These are phyloP conservation scores for Lentinula sp. DNA, from an alignment of 768 basidiomycete genomes.

Conservation along the genomic window DNA sequence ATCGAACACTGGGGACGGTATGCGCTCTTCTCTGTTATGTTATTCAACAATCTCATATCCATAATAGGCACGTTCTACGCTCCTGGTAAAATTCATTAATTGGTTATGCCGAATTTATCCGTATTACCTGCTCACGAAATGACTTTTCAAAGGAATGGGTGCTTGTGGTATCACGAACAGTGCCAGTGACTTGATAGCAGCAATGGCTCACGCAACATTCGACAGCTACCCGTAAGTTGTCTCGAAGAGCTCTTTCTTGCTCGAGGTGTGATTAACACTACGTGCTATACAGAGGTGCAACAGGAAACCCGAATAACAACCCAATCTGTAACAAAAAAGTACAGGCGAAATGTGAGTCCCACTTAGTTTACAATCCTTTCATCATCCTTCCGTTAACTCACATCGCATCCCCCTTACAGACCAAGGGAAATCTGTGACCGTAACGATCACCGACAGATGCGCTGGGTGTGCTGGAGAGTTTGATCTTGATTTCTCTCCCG, in stretches of 20 bases:
- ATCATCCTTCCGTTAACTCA: neutral
- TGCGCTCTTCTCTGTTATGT: neutral
- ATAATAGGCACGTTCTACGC: neutral
- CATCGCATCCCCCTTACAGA: neutral
- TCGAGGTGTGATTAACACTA: neutral
- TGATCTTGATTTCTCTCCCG: slow-evolving; percentile 8
- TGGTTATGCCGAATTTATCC: no score
- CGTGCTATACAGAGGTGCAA: neutral
- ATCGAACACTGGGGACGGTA: neutral
- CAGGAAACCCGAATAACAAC: neutral
- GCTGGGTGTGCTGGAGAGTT: slow-evolving; percentile 6
- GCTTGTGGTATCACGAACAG: slow-evolving; percentile 15
- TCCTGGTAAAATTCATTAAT: neutral
- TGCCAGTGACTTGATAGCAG: slow-evolving; percentile 16
- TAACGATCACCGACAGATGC: slow-evolving; percentile 8
- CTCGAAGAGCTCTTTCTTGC: neutral
- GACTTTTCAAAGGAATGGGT: slow-evolving; percentile 10
- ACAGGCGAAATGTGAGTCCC: neutral
- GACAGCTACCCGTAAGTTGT: slow-evolving; percentile 27
- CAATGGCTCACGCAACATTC: slow-evolving; percentile 26
- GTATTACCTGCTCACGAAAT: neutral
- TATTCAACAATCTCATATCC: neutral
- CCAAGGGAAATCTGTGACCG: slow-evolving; percentile 9
- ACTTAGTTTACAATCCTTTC: no score
- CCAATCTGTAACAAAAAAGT: slow-evolving; percentile 9